Base-by-base conservation (phyloP, 2,329 filamentous ascomycete genomes). In the Stagonosporopsis cucurbitacearum region DNA sequence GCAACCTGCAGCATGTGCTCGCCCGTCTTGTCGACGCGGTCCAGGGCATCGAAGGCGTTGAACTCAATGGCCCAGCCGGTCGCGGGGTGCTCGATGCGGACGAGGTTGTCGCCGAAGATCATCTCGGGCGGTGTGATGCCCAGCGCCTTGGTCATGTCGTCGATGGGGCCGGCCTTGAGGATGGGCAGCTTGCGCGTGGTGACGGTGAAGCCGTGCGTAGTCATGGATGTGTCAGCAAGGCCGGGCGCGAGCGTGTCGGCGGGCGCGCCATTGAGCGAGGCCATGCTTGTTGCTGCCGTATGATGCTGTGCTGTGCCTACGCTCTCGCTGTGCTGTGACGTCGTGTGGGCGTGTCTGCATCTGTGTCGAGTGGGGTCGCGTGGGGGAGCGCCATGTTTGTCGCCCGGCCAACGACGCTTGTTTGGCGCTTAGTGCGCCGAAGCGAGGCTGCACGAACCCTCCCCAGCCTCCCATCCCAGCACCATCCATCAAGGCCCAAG, bases 51-150 rank as follows among this genome's bases (percentile, higher is more conserved):
- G 66, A 87, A 90, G 20, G 95, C 90, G 73, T 89, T 89, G 81
- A 98, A 99, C 49, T 83, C 79, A 60, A 98, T 81, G 40, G 81
- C 80, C 92, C 92, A 99, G 40, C 87, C 86, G n/a, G 84, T 87
- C 19, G 84, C 82, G n/a, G 79, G 59, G 78, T 98, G 92, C 49
- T 87, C 81, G 57, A 99, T 83, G 6, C 85, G 79, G 36, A 96
- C 88, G 54, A 89, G 80, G 76, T 99, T 99, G 80, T 99, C 93
- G 59, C 95, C 95, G 73, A 99, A 99, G 63, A 99, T 99, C 95
- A 99, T 99, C 80, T 99, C 95, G 8, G 95, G 95, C 36, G 94
- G 86, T 17, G 94, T 87, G 71, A 99, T 97, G 26, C 88, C 88
- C 50, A 99, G 83, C 60, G 85, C 86, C 54, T 83, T 82, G 36